Base-by-base conservation (phyloP, 1,284 basidiomycete genomes). In the Boletellus deceptivus region DNA sequence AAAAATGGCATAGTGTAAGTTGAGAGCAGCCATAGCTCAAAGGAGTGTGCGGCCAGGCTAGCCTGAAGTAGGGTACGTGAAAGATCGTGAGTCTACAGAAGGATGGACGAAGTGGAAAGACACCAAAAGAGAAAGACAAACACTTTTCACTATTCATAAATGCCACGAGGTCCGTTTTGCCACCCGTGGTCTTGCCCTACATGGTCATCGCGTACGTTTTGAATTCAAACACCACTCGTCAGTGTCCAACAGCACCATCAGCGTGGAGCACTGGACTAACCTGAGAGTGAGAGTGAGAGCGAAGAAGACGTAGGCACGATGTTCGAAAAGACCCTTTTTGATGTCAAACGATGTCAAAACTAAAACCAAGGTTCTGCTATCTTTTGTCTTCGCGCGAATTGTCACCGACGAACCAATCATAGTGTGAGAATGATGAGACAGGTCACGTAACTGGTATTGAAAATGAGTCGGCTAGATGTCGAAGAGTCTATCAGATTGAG, bases 1-100 rank as follows among this genome's bases (percentile, higher is more conserved):
- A 62, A 78, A 77, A 48, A 82, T 62, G 37, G 76, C 72, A 61
- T 81, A 76, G 67, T 83, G 82, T 43, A 82, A 72, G 61, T 77
- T 77, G 50, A 82, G 63, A 49, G 79, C 80, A 48, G 77, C 74
- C 82, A 83, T 83, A 13, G 49, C 43, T 46, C 45, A 41, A 52
- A 54, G 18, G 54, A 61, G 39, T 22, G 62, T 40, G 43, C 35
- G 48, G 29, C 29, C 43, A 46, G 52, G 37, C 29, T 35, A 41
- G 46, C 46, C 56, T 61, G 37, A 5, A 45, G 25, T 39, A 34
- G 10, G 29, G 34, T 41, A 40, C 48, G 44, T 49, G 51, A 59
- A 52, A 24, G 49, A 54, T 50, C 41, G 54, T 67, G 18, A 63
- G 52, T 48, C 11, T 7, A 49, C 17, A 31, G 53, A 47, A 5